Evolutionary conservation across 192 early-diverging fungal species (phyloP), one percentile per base, ranked within the genome.

Genomic region (Coemansia sp.): DNA sequence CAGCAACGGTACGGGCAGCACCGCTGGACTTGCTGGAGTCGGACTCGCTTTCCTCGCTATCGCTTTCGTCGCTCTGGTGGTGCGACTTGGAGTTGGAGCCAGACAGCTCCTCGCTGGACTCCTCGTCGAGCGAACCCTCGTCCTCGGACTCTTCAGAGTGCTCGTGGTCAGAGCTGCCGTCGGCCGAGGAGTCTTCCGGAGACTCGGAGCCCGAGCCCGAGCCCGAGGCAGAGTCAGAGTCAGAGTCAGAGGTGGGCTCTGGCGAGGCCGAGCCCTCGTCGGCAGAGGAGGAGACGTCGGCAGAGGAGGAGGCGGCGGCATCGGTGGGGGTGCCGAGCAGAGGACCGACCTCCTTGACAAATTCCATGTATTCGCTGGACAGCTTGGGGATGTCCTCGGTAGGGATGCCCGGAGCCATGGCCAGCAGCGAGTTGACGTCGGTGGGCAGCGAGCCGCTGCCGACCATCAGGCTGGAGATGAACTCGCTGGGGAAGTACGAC

Each of bases 321-420:
- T 15, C 69, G 43, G 78, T 45, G 17, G 72, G 65, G 34, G 68
- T 59, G 4, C 71, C 68, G 17, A 75, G 48, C 61, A 74, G 72
- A 8, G 67, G 38, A 8, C 65, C 63, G 12, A 78, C 38, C 37
- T 71, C 41, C 7, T 66, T 51, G 37, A 83, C 70, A 41, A 83
- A 76, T 33, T 63, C 60, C 32, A 64, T 68, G 68, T 83, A 83
- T 48, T 77, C 65, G 68, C 59, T 67, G 32, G 72, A 74, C 20
- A 83, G 64, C 39, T 60, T 20, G 45, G 68, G 20, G 14, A 61
- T 61, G 17, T 71, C 55, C 5, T 51, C 35, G 2, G 53, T 32
- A 2, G 75, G 75, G 54, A 77, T 64, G 38, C 34, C 64, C 3
- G 75, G 62, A 17, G 80, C 80, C 51, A 71, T 12, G 5, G 55